These are phyloP conservation scores for Allium cepa DNA, from an alignment of 106 monocot species.

Conservation along the genomic window DNA sequence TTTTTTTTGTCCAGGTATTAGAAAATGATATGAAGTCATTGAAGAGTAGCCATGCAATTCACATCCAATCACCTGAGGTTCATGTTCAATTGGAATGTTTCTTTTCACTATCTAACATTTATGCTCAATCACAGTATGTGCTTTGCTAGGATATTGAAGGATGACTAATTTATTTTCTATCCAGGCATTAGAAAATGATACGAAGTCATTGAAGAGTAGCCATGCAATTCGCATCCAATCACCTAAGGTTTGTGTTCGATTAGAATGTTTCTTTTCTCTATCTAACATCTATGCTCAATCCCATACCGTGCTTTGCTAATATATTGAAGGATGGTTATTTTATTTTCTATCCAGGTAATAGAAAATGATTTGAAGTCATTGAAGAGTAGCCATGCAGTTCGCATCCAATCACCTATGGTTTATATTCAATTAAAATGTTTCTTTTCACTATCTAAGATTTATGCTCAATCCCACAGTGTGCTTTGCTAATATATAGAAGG, in stretches of 20 bases:
- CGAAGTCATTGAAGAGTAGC: slow-evolving; percentile 12
- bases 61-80: slow-evolving; percentile 24
- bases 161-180: not conserved
- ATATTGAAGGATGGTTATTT: not conserved
- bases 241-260: slow-evolving; percentile 16
- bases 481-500: not conserved
- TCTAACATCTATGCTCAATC: not conserved
- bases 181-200: no score
- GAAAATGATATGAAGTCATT: slow-evolving; percentile 26
- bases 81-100: not conserved
- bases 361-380: not conserved
- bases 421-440: not conserved
- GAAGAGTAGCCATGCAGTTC: slow-evolving; percentile 10
- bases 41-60: slow-evolving; percentile 9
- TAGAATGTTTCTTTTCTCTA: not conserved
- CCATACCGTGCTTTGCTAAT: not conserved
- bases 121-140: not conserved
- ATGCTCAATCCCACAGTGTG: not conserved
- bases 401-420: slow-evolving; percentile 25
- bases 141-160: not conserved
- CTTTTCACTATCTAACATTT: not conserved
- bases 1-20: slow-evolving; percentile 23
- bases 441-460: not conserved
- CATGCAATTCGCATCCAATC: slow-evolving; percentile 10
- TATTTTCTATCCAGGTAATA: not conserved